phyloP scores from a whole-genome alignment of 1,139 yeast species.

The Saccharomyces hybrid region DNA sequence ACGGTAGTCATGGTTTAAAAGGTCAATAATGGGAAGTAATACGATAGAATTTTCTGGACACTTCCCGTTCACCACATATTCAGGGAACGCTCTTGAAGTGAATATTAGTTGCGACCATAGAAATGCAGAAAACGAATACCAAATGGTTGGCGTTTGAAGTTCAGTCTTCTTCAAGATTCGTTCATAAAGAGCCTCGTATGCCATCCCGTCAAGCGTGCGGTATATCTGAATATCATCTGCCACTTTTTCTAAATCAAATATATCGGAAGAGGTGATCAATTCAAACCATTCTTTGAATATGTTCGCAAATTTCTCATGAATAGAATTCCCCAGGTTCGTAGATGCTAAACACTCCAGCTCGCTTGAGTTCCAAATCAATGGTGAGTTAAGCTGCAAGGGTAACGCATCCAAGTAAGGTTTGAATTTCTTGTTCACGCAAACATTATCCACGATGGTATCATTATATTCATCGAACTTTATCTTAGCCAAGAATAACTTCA shows the following conservation, averaged over 20 bases:
- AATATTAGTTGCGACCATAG: conserved; percentile 69
- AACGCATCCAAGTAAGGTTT: conserved; percentile 48
- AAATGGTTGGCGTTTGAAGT: conserved; percentile 21
- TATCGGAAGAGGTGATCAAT: conserved; percentile 2
- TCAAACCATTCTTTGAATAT: conserved; percentile 31
- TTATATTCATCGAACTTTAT: conserved; percentile 31
- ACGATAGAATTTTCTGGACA: conserved; percentile 41
- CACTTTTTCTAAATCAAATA: neutral
- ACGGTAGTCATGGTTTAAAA: conserved; percentile 60
- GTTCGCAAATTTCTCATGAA: conserved; percentile 29
- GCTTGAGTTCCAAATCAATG: conserved; percentile 53
- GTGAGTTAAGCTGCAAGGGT: conserved; percentile 53
- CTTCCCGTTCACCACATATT: conserved; percentile 36
- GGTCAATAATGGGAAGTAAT: conserved; percentile 69
- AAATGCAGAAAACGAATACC: conserved; percentile 62
- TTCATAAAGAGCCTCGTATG: conserved; percentile 8
- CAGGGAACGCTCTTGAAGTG: conserved; percentile 75
- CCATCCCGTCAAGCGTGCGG: conserved; percentile 3
- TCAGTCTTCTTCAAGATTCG: conserved; percentile 5
- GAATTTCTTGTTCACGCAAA: conserved; percentile 26
- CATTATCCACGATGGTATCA: conserved; percentile 13
- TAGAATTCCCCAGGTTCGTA: conserved; percentile 45
- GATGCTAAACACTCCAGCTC: conserved; percentile 49
- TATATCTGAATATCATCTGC: neutral
- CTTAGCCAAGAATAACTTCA: conserved; percentile 45